These are phyloP conservation scores for Mycena filopes DNA, from an alignment of 768 basidiomycete species.

Conservation along the genomic window DNA sequence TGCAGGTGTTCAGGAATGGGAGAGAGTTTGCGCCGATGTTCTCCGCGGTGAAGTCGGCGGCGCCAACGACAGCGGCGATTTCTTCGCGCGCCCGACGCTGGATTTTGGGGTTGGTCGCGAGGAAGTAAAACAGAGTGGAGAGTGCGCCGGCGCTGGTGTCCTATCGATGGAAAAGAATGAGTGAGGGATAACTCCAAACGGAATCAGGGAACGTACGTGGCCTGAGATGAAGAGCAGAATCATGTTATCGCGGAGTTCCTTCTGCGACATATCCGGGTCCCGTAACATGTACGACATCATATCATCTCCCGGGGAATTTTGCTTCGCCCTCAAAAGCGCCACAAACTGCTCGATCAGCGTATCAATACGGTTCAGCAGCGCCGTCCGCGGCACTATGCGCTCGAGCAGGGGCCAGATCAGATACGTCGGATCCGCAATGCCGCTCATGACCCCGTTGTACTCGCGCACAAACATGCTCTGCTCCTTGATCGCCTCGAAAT, in stretches of 20 bases:
- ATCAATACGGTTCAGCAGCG: slow-evolving; percentile 44
- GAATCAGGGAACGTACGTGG: slow-evolving; percentile 40
- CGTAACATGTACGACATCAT: slow-evolving; percentile 49
- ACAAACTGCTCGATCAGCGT: slow-evolving; percentile 42
- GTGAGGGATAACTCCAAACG: background rate
- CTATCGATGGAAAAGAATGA: slow-evolving; percentile 28
- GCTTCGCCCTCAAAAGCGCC: slow-evolving; percentile 41
- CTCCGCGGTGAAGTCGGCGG: slow-evolving; percentile 43
- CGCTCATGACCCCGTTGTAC: slow-evolving; percentile 49
- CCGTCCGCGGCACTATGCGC: slow-evolving; percentile 41
- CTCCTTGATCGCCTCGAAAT: slow-evolving; percentile 47
- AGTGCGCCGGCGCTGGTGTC: slow-evolving; percentile 53
- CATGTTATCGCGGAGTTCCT: slow-evolving; percentile 50
- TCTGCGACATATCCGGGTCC: slow-evolving; percentile 43
- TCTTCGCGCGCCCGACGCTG: slow-evolving; percentile 51
- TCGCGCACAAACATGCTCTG: slow-evolving; percentile 48
- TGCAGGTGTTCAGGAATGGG: slow-evolving; percentile 49
- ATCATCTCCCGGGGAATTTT: slow-evolving; percentile 45
- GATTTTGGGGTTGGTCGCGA: slow-evolving; percentile 48
- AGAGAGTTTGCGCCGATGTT: slow-evolving; percentile 34
- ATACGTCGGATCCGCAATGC: slow-evolving; percentile 47
- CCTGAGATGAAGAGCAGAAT: slow-evolving; percentile 52
- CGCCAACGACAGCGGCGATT: slow-evolving; percentile 41
- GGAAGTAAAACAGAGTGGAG: slow-evolving; percentile 48
- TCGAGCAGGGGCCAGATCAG: slow-evolving; percentile 47